These are phyloP conservation scores for Cyclotella choctawhatcheeana DNA, from an alignment of 108 stramenopile species.

Conservation along the genomic window DNA sequence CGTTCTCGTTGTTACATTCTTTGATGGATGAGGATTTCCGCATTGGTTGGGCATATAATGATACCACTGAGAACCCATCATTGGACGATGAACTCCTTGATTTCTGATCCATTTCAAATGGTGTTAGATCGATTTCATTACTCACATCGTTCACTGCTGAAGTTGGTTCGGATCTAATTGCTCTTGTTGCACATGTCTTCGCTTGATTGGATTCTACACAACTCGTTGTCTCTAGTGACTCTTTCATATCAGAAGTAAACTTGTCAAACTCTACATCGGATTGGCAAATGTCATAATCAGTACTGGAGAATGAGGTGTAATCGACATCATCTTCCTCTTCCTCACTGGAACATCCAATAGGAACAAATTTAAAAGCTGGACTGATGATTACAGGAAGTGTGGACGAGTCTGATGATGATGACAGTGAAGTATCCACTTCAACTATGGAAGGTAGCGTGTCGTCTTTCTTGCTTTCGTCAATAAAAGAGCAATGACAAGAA, in stretches of 20 bases:
- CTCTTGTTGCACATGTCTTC: background rate
- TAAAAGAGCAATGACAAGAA: background rate
- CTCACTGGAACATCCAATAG: conserved; percentile 11
- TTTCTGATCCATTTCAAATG: conserved; percentile 7
- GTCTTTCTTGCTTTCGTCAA: background rate
- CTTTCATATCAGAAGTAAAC: background rate
- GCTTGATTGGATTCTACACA: background rate
- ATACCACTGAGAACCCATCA: conserved; percentile 1
- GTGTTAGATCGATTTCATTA: conserved; percentile 1
- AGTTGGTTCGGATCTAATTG: background rate
- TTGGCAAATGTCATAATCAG: conserved; percentile 6
- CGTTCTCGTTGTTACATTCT: conserved; percentile 2
- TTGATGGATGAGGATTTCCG: background rate
- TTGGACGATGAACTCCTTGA: background rate
- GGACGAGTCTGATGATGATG: conserved; percentile 12
- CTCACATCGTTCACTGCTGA: background rate
- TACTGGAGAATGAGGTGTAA: background rate
- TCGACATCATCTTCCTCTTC: background rate
- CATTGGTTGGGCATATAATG: background rate
- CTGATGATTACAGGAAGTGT: conserved; percentile 18
- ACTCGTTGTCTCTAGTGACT: background rate
- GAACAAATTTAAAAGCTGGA: conserved; percentile 20
- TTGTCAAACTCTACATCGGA: too few relatives aligned
- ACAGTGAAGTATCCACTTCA: conserved; percentile 2
- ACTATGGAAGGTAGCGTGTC: background rate